Evolutionary conservation across 108 stramenopile species (phyloP).

Genomic region (Schizochytrium sp.): DNA sequence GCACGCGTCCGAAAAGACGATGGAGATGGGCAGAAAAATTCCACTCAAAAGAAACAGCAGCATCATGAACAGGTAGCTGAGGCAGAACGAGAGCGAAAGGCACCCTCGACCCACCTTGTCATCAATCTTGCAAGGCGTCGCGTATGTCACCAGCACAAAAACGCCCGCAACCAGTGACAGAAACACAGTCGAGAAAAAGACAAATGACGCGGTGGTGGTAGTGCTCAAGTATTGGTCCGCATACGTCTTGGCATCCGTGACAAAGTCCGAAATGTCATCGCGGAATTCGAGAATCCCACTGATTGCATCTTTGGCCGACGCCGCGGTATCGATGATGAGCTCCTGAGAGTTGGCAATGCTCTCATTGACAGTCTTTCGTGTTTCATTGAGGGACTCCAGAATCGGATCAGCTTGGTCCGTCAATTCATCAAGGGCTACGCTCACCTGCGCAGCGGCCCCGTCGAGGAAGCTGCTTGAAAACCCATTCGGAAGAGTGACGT

Average conservation of each 20-base stretch:
- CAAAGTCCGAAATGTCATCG: not conserved
- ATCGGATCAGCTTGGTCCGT: not conserved
- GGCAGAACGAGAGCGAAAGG: not conserved
- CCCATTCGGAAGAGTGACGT: not conserved
- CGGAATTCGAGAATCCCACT: not conserved
- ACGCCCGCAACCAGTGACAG: not conserved
- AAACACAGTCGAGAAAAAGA: not conserved
- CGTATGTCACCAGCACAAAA: not conserved
- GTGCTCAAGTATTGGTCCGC: not conserved
- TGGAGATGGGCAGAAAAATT: not conserved
- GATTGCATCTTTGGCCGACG: not conserved
- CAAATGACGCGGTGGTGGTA: not conserved
- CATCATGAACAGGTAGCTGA: not conserved
- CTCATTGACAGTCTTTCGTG: not conserved
- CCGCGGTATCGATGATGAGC: not conserved
- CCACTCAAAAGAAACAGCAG: not conserved
- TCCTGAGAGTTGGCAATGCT: not conserved
- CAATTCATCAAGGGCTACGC: not conserved
- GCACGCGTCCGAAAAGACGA: not conserved
- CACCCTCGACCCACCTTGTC: not conserved
- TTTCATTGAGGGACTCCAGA: not conserved
- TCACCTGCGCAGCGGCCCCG: not conserved
- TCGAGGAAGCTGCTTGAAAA: not conserved
- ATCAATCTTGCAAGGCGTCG: not conserved
- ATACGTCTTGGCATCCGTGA: not conserved